Conservation (phyloP, 1,284 basidiomycete species). For the Erythrobasidium hasegawianum region DNA sequence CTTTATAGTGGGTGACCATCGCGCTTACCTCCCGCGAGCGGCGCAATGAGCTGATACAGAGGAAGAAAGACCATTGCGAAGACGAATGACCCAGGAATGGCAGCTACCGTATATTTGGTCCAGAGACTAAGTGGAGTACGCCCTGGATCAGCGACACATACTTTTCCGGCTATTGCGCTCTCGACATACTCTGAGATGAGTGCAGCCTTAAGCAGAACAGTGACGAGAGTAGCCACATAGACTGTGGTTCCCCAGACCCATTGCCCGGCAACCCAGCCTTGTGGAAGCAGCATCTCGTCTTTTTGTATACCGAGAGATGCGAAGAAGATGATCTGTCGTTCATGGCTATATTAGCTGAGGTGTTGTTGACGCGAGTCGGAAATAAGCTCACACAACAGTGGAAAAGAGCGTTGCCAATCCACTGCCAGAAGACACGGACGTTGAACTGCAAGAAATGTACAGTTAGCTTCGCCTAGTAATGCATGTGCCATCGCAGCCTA, state of each 20-base stretch:
- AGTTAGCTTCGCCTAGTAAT: not conserved
- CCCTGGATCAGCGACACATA: constrained; percentile 2
- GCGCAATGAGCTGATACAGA: constrained; percentile 82
- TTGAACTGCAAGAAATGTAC: constrained; percentile 58
- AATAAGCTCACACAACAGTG: constrained; percentile 74
- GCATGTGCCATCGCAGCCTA: constrained; percentile 23
- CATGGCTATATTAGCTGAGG: too few species aligned
- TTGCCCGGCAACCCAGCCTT: constrained; percentile 80
- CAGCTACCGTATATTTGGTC: constrained; percentile 90
- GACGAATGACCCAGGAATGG: constrained; percentile 91
- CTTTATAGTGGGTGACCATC: too few species aligned
- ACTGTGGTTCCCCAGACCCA: constrained; percentile 95
- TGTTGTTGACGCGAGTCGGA: too few species aligned
- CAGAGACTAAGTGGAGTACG: constrained; percentile 72
- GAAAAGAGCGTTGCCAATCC: constrained; percentile 90
- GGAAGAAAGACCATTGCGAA: constrained; percentile 94
- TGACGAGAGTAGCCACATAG: constrained; percentile 86
- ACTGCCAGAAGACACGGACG: constrained; percentile 89
- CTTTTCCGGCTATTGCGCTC: not conserved
- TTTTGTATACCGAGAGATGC: constrained; percentile 88
- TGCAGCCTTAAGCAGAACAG: constrained; percentile 95
- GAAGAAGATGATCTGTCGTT: constrained; percentile 71
- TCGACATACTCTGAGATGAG: constrained; percentile 85
- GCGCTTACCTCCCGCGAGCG: constrained; percentile 60
- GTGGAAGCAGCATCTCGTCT: constrained; percentile 75